Percentiles rank a stretch among this genome's conserved stretches.
Evolutionary conservation across 257 asterid species (phyloP).

Genomic region (Nicotiana obtusifolia): DNA sequence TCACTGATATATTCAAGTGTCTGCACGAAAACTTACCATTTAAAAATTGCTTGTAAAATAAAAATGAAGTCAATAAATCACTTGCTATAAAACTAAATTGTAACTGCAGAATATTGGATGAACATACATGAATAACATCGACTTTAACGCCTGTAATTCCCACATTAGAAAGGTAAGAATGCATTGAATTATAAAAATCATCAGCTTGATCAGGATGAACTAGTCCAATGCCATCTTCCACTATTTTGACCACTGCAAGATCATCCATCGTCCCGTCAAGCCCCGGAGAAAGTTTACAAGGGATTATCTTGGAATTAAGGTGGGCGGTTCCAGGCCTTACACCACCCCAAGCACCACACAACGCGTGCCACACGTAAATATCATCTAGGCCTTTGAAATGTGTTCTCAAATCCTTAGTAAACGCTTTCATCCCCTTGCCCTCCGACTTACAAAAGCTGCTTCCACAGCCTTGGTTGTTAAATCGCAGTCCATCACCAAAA

Average conservation of each 20-base stretch:
- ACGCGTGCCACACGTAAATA: slow-evolving; percentile 85
- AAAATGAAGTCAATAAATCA: neutral
- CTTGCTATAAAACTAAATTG: neutral
- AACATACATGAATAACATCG: slow-evolving; percentile 29
- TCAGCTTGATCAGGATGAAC: slow-evolving; percentile 41
- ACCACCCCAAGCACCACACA: slow-evolving; percentile 85
- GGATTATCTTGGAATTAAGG: slow-evolving; percentile 44
- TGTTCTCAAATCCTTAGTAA: neutral
- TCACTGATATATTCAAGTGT: slow-evolving; percentile 50
- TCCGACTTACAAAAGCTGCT: neutral
- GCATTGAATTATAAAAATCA: slow-evolving; percentile 63
- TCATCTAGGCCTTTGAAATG: slow-evolving; percentile 16
- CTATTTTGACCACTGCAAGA: slow-evolving; percentile 53
- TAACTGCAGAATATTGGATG: neutral
- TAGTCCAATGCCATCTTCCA: slow-evolving; percentile 62
- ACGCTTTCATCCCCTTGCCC: slow-evolving; percentile 4
- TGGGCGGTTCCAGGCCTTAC: slow-evolving; percentile 36
- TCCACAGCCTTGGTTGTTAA: neutral
- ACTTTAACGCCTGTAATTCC: slow-evolving; percentile 83
- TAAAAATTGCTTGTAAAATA: neutral
- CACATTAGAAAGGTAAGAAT: slow-evolving; percentile 47
- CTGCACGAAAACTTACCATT: slow-evolving; percentile 35
- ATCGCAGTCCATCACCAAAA: slow-evolving; percentile 30
- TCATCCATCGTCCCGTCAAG: slow-evolving; percentile 45
- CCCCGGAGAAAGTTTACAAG: slow-evolving; percentile 57